Base-by-base conservation (phyloP, 75 land plant species). In the Selaginella tamariscina region DNA sequence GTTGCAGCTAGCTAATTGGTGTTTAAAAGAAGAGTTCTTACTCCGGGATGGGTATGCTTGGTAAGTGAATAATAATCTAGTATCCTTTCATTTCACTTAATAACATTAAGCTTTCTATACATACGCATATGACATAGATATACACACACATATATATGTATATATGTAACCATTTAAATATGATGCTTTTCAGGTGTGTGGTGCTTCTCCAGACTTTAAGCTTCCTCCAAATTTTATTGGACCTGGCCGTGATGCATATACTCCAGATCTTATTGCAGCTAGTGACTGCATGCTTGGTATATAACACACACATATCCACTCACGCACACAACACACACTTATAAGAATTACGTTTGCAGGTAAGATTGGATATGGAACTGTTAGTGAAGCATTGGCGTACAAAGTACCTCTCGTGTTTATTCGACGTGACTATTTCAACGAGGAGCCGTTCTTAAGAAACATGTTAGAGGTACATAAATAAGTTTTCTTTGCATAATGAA, bases 261-360 rank as follows among this genome's bases (percentile, higher is more conserved):
- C 96, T 33, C 99, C 99, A 57, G 89, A 95, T 72, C 64, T 95
- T 18, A 95, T 95, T 54, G 96, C 91, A 31, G 99, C 99, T 62
- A 83, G 86, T 77, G 99, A 95, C 71, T 95, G 99, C 77, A 95
- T 95, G 96, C 88, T 95, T 63, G 99, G 98, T 93, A 70, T 15
- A 56, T 64, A n/a, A n/a, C n/a, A n/a, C n/a, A n/a, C n/a, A n/a
- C n/a, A 1, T 64, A 26, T 24, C 23, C 26, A 27, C 24, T 60
- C 26, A 64, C 64, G 30, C 0, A 9, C 1, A 24, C 1, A 2
- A 0, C 15, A 59, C 56, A 60, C 21, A 24, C 27, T 67, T 20
- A 1, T 24, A 22, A 49, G 32, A 68, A 18, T 0, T 27, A 24
- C 29, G 9, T 27, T 64, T 32, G 20, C 83, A 93, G 98, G 99